phyloP scores from a whole-genome alignment of 2,329 filamentous ascomycete genomes.

The Fusarium pininemorale region DNA sequence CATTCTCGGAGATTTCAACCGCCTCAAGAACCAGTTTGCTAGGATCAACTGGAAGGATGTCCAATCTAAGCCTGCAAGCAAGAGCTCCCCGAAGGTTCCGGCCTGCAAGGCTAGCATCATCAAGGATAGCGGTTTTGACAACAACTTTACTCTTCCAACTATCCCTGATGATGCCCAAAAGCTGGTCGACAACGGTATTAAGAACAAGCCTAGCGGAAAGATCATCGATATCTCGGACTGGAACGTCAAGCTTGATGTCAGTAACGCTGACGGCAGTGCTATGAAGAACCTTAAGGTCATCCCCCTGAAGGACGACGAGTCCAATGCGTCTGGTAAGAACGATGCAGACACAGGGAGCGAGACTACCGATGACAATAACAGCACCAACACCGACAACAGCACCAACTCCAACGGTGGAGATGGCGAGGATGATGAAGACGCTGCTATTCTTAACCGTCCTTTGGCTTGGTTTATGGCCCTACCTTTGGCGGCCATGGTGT shows the following conservation, averaged over 20 bases:
- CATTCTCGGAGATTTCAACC: conserved; percentile 73
- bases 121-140: conserved; percentile 72
- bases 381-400: conserved; percentile 27
- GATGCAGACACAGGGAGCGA: conserved; percentile 47
- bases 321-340: conserved; percentile 59
- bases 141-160: conserved; percentile 79
- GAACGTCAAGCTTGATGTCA: conserved; percentile 59
- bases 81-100: conserved; percentile 62
- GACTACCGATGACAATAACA: conserved; percentile 35
- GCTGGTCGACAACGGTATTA: conserved; percentile 81
- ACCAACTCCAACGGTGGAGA: conserved; percentile 32
- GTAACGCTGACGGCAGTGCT: conserved; percentile 51
- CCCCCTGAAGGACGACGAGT: conserved; percentile 54
- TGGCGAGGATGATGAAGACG: conserved; percentile 44
- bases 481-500: conserved; percentile 48
- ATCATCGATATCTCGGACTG: conserved; percentile 75
- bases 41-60: conserved; percentile 77
- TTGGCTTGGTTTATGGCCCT: conserved; percentile 47
- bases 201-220: conserved; percentile 69
- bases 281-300: conserved; percentile 59
- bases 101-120: conserved; percentile 75
- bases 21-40: conserved; percentile 78
- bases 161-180: conserved; percentile 73
- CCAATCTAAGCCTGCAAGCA: conserved; percentile 67
- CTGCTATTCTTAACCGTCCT: conserved; percentile 44